Conservation (phyloP, 2,329 filamentous ascomycete species). For the Sclerotinia sclerotiorum region DNA sequence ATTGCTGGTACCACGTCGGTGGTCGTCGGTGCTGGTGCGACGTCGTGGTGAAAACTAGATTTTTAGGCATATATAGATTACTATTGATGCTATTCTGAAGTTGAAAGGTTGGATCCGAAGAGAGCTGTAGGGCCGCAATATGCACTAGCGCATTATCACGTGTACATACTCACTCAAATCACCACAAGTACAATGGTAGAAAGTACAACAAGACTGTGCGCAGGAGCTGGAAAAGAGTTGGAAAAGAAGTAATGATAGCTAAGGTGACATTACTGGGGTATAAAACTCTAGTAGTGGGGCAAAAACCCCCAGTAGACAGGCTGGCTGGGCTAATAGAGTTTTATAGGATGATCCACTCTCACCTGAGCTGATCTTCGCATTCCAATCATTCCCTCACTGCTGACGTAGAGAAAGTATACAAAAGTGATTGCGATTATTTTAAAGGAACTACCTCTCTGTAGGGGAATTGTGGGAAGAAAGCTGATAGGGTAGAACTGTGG, state of each 20-base stretch:
- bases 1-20: background rate
- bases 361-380: no score
- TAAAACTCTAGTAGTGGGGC: background rate
- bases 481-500: no score
- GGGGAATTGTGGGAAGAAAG: no score
- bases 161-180: background rate
- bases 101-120: background rate
- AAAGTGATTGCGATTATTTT: no score
- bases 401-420: no score
- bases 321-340: no score
- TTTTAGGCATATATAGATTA: no score
- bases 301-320: no score
- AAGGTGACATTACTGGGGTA: background rate
- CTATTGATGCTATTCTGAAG: background rate
- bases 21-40: background rate
- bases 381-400: no score
- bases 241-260: background rate
- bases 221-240: background rate
- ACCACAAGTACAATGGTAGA: background rate
- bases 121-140: background rate
- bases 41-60: background rate
- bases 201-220: background rate
- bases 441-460: no score
- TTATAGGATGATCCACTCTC: no score
- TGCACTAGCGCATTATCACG: background rate